Evolutionary conservation across 2,329 filamentous ascomycete genomes (phyloP).

Genomic region (Magnaporthiopsis poae): DNA sequence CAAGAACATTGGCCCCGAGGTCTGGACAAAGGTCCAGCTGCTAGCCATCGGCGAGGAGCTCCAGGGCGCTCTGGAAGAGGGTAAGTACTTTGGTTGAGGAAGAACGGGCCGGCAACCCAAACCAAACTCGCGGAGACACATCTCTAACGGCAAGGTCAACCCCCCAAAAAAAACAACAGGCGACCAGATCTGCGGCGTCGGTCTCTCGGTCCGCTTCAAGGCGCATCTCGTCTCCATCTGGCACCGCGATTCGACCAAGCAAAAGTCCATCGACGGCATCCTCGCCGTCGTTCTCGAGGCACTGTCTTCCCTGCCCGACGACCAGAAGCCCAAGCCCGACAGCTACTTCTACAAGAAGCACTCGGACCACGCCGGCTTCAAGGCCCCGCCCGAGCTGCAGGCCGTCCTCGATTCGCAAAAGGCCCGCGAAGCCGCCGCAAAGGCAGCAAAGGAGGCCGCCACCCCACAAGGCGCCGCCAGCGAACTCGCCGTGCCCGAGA

Average conservation of each 20-base stretch:
- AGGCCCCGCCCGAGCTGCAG: slow-evolving; percentile 50
- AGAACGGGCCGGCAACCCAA: too few species aligned
- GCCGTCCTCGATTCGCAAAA: slow-evolving; percentile 48
- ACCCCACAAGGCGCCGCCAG: slow-evolving; percentile 16
- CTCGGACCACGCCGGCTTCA: slow-evolving; percentile 75
- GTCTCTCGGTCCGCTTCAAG: slow-evolving; percentile 80
- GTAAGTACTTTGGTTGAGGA: slow-evolving; percentile 31
- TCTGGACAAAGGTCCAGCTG: slow-evolving; percentile 74
- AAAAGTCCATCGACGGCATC: slow-evolving; percentile 66
- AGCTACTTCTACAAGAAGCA: slow-evolving; percentile 84
- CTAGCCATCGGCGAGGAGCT: slow-evolving; percentile 75
- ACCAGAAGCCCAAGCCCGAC: slow-evolving; percentile 61
- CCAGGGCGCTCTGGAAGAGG: slow-evolving; percentile 60
- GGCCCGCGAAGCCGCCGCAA: slow-evolving; percentile 29
- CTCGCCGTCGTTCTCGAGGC: slow-evolving; percentile 63
- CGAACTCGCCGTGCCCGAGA: slow-evolving; percentile 5
- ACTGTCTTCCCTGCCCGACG: slow-evolving; percentile 44
- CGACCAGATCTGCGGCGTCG: slow-evolving; percentile 82
- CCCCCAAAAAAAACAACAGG: slow-evolving; percentile 56
- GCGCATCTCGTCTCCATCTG: slow-evolving; percentile 81
- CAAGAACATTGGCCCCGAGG: slow-evolving; percentile 61
- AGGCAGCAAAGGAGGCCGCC: slow-evolving; percentile 18
- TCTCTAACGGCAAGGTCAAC: neutral
- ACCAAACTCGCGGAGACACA: neutral
- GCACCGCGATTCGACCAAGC: slow-evolving; percentile 79